Evolutionary conservation across 768 basidiomycete genomes (phyloP), one percentile per base, ranked within the genome.

Genomic region (Kwoniella sp.): DNA sequence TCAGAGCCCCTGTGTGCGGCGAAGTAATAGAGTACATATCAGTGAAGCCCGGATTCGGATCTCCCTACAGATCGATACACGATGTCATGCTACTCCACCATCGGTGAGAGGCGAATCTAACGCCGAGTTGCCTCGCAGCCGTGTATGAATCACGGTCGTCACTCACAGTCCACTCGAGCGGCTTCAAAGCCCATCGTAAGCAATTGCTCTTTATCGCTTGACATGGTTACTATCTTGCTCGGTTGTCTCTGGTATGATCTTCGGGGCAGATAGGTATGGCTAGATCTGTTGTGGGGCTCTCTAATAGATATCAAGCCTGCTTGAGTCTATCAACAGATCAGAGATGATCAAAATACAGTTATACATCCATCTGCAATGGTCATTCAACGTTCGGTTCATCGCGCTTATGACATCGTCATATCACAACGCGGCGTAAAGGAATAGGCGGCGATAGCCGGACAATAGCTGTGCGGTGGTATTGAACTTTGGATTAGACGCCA

Each of bases 151-250:
- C 45, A 55, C 30, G 55, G 28, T 22, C 69, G 56, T 56, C 31
- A 82, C 90, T 75, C 72, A 94, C 93, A 95, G 73, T 93, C 91
- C 51, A 95, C 87, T 65, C 93, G 86, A 17, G 87, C 86, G 25
- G 85, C 76, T 66, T 93, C 90, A 71, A 96, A 96, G 13, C 93
- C 93, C 91, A 95, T 93, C 23, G 85, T 83, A 12, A 92, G 73
- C 34, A 97, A 83, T 54, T 78, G 76, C 0, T 70, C 67, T 65
- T 73, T 73, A 47, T 81, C 81, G 4, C 71, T 70, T 1, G 73
- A 65, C 70, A 73, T 75, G 51, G 23, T 73, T 55, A 22, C 11
- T 3, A 9, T 45, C 41, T 45, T 3, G 9, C 8, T 45, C 41
- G 9, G 5, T 3, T 45, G 3, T 9, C 11, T 45, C 17, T 45